Conservation (phyloP, 768 basidiomycete genomes). For the Glaciozyma antarctica region DNA sequence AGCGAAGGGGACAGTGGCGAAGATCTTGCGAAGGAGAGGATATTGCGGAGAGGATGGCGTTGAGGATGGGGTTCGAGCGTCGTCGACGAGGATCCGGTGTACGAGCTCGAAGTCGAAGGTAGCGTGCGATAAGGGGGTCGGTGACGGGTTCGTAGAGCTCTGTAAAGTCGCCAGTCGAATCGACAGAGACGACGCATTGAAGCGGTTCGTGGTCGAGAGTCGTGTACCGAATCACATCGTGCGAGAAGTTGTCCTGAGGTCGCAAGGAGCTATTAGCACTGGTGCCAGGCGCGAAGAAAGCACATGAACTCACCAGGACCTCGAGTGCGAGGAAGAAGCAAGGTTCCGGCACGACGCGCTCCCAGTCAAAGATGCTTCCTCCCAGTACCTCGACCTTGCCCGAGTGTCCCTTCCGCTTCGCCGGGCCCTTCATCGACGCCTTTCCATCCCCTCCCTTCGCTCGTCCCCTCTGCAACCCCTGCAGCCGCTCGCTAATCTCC, state of each 20-base stretch:
- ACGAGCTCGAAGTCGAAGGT: conserved; percentile 53
- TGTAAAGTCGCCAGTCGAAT: conserved; percentile 69
- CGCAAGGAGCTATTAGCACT: not conserved
- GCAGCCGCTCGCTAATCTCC: conserved; percentile 78
- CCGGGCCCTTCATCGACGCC: conserved; percentile 5
- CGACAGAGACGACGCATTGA: conserved; percentile 72
- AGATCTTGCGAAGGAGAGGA: conserved; percentile 52
- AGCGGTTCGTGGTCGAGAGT: conserved; percentile 61
- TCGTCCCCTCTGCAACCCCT: conserved; percentile 50
- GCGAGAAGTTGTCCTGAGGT: conserved; percentile 86
- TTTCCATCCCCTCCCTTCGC: conserved; percentile 35
- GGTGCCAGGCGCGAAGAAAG: not conserved
- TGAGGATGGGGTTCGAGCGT: conserved; percentile 35
- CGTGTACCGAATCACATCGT: conserved; percentile 89
- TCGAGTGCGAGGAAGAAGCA: conserved; percentile 93
- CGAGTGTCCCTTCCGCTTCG: conserved; percentile 26
- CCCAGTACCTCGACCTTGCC: conserved; percentile 57
- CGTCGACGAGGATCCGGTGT: conserved; percentile 50
- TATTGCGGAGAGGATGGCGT: conserved; percentile 21
- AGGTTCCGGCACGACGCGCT: conserved; percentile 60
- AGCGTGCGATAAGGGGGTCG: conserved; percentile 73
- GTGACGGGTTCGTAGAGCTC: conserved; percentile 71
- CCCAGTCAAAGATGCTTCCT: conserved; percentile 80
- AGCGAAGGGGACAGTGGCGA: conserved; percentile 68
- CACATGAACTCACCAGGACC: conserved; percentile 45